Conservation (phyloP, 495 filamentous ascomycete genomes). For the Neurospora sp. region DNA sequence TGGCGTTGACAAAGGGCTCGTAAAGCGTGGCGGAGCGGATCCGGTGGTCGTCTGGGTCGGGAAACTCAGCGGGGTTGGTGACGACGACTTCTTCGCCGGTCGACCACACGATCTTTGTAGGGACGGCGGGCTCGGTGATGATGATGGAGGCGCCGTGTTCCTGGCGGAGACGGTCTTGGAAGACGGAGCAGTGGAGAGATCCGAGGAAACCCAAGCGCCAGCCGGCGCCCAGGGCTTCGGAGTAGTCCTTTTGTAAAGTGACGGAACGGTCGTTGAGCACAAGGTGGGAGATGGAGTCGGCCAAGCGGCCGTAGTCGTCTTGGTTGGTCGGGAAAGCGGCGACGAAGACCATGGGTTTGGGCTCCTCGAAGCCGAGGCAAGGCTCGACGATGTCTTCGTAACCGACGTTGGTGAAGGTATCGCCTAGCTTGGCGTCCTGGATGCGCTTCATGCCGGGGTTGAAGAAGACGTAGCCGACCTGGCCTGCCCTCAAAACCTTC, state of each 20-base stretch:
- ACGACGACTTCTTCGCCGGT: slow-evolving; percentile 63
- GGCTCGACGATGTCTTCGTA: slow-evolving; percentile 66
- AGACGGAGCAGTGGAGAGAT: slow-evolving; percentile 93
- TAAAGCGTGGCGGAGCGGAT: slow-evolving; percentile 47
- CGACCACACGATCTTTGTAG: slow-evolving; percentile 72
- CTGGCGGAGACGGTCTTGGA: slow-evolving; percentile 90
- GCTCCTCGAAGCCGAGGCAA: slow-evolving; percentile 90
- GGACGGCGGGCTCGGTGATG: slow-evolving; percentile 91
- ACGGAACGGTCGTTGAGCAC: slow-evolving; percentile 92
- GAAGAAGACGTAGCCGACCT: slow-evolving; percentile 93
- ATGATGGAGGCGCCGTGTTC: slow-evolving; percentile 94
- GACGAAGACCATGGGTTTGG: slow-evolving; percentile 98
- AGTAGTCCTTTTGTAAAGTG: slow-evolving; percentile 85
- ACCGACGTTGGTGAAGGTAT: slow-evolving; percentile 85
- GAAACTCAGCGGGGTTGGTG: slow-evolving; percentile 78
- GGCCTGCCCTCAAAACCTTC: slow-evolving; percentile 69
- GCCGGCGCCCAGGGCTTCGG: slow-evolving; percentile 84
- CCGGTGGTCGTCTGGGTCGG: slow-evolving; percentile 56
- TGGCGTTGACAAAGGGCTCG: slow-evolving; percentile 79
- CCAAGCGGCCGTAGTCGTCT: slow-evolving; percentile 71
- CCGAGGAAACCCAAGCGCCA: slow-evolving; percentile 95
- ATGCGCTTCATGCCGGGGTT: slow-evolving; percentile 97
- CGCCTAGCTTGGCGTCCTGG: slow-evolving; percentile 90
- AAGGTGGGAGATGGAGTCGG: slow-evolving; percentile 90
- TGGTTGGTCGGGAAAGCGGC: slow-evolving; percentile 92